phyloP scores from a whole-genome alignment of 2,329 filamentous ascomycete genomes.

The Hypoxylon sp. region DNA sequence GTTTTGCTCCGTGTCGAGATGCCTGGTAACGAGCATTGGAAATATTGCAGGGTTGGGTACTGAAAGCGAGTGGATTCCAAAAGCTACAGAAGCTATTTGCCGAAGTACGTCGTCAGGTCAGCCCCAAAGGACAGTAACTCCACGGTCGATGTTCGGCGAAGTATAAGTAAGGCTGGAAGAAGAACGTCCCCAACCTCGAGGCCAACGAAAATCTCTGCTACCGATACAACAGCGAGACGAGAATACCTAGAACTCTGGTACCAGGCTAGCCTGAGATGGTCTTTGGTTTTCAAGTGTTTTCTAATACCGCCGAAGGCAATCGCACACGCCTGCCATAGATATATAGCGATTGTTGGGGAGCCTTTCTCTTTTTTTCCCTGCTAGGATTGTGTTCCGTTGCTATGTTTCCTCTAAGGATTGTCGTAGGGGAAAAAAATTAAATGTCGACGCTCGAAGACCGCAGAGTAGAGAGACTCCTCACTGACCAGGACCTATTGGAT shows the following conservation, averaged over 20 bases:
- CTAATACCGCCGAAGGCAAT: slow-evolving; percentile 25
- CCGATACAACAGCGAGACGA: slow-evolving; percentile 19
- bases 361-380: slow-evolving; percentile 15
- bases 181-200: slow-evolving; percentile 16
- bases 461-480: slow-evolving; percentile 26
- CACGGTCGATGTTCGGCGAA: slow-evolving; percentile 23
- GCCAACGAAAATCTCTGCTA: slow-evolving; percentile 22
- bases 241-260: slow-evolving; percentile 16
- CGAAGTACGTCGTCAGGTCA: slow-evolving; percentile 27
- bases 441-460: slow-evolving; percentile 24
- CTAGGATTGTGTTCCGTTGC: slow-evolving; percentile 28
- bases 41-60: slow-evolving; percentile 50
- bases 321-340: slow-evolving; percentile 26
- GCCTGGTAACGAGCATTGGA: slow-evolving; percentile 71
- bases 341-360: slow-evolving; percentile 20
- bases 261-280: slow-evolving; percentile 19
- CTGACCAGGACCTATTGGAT: slow-evolving; percentile 30
- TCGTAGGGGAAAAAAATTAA: slow-evolving; percentile 25
- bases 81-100: slow-evolving; percentile 38
- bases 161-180: slow-evolving; percentile 23
- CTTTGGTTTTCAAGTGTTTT: slow-evolving; percentile 30
- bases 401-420: slow-evolving; percentile 20
- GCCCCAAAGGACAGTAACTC: slow-evolving; percentile 23
- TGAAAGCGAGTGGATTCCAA: slow-evolving; percentile 36
- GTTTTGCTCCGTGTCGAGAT: slow-evolving; percentile 68